Conservation (phyloP, 1,284 basidiomycete species). For the Grifola frondosa region DNA sequence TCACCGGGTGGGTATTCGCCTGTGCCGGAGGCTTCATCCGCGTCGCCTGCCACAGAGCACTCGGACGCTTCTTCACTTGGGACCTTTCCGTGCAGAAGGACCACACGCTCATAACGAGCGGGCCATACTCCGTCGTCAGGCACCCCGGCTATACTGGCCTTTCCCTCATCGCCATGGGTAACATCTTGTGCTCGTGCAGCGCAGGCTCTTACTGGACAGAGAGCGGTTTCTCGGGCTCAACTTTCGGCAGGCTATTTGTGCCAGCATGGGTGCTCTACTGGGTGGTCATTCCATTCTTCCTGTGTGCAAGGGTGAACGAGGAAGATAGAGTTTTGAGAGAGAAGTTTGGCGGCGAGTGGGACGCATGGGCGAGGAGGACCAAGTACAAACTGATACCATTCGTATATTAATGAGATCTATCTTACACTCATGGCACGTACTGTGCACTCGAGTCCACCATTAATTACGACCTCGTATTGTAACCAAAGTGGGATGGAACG, state of each 20-base stretch:
- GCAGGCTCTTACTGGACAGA: constrained; percentile 1
- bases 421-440: too few species aligned
- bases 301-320: constrained; percentile 5
- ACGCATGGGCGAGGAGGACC: constrained; percentile 11
- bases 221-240: constrained; percentile 1
- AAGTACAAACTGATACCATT: constrained; percentile 13
- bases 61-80: constrained; percentile 15
- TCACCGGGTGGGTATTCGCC: constrained; percentile 5
- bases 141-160: constrained; percentile 13
- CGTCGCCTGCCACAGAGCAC: constrained; percentile 9
- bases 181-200: not conserved
- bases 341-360: constrained; percentile 16
- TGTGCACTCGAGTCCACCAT: too few species aligned
- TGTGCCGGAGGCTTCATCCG: constrained; percentile 8
- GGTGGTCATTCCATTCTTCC: too few species aligned
- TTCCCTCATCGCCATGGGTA: constrained; percentile 1
- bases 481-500: too few species aligned
- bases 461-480: too few species aligned
- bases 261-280: too few species aligned
- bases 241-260: not conserved
- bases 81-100: constrained; percentile 11
- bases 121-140: constrained; percentile 15
- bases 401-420: too few species aligned
- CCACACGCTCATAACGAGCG: constrained; percentile 13
- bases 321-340: constrained; percentile 13